Evolutionary conservation across 2,329 filamentous ascomycete genomes (phyloP), one percentile per base, ranked within the genome.

Genomic region (Fusarium clavum): DNA sequence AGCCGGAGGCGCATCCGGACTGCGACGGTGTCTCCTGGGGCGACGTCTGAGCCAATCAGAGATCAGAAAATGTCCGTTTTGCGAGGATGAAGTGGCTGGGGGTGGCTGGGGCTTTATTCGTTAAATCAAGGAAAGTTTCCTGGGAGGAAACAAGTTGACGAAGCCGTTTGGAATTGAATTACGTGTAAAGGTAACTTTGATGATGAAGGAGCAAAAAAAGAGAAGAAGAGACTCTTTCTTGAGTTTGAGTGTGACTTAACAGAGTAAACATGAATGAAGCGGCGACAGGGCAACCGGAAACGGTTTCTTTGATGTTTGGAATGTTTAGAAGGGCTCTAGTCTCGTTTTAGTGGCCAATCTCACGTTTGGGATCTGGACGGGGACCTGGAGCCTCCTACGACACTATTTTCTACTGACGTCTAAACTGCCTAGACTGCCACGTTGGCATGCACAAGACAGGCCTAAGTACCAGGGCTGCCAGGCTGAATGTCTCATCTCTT

Each of bases 21-120:
- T 66, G 56, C 30, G 64, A 70, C 66, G 53, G 41, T 54, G 58
- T 68, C 60, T 71, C 67, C 67, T 25, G 53, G 54, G 62, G 58
- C 54, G 64, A 70, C 66, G 18, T 70, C 8, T 18, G 30, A 45
- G 12, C 67, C 66, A 69, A 69, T 69, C 43, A 69, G 52, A 30
- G 30, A 29, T 14, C 20, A 9, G 7, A 6, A 32, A 44, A 22
- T 25, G 47, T 16, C 58, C 53, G 64, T 67, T 68, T 52, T 60
- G 40, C 38, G 27, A 54, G 25, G 24, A 56, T 30, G 43, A 27
- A 65, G 67, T 56, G 67, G 67, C 58, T 63, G 57, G 62, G 53
- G 34, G 49, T 48, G 54, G 57, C 57, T 57, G 51, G 67, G 58
- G 29, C 24, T 14, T 18, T 18, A n/a, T n/a, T 22, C 34, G 29